Evolutionary conservation across 805 yeast genomes (phyloP).

Genomic region (Teunomyces lycoperdinae): DNA sequence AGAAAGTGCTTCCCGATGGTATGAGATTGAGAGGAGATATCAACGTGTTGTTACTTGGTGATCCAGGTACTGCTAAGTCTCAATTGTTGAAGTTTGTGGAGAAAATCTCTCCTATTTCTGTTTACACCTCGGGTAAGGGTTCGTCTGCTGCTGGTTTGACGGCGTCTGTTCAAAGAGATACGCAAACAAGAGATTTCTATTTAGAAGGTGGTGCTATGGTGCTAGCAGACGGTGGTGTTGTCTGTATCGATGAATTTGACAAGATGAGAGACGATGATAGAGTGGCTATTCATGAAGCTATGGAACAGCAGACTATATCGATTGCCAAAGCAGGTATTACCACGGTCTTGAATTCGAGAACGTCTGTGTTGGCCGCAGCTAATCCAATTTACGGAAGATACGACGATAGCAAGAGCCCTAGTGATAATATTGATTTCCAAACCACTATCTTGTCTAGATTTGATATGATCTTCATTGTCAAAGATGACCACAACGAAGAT

Average conservation of each 20-base stretch:
- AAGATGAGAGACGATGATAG: conserved; percentile 99
- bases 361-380: conserved; percentile 96
- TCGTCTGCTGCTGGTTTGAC: conserved; percentile 99
- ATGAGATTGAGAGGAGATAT: conserved; percentile 97
- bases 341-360: conserved; percentile 91
- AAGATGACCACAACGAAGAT: conserved; percentile 86
- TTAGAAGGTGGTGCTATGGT: conserved; percentile 99
- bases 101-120: conserved; percentile 89
- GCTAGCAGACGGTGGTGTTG: conserved; percentile 99
- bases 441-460: conserved; percentile 95
- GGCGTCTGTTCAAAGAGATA: conserved; percentile 94
- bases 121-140: conserved; percentile 98
- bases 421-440: conserved; percentile 97
- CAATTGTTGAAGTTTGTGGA: conserved; percentile 94
- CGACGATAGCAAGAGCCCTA: conserved; percentile 94
- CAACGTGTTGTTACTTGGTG: conserved; percentile 89
- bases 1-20: conserved; percentile 89
- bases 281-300: conserved; percentile 98
- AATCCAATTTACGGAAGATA: conserved; percentile 96
- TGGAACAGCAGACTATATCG: conserved; percentile 99
- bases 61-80: conserved; percentile 99
- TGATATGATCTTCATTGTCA: conserved; percentile 97
- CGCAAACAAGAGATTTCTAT: conserved; percentile 83
- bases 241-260: conserved; percentile 98
- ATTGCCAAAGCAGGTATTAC: conserved; percentile 99